Evolutionary conservation across 108 stramenopile species (phyloP), one percentile per base, ranked within the genome.

Genomic region (Cyclotella sp.): DNA sequence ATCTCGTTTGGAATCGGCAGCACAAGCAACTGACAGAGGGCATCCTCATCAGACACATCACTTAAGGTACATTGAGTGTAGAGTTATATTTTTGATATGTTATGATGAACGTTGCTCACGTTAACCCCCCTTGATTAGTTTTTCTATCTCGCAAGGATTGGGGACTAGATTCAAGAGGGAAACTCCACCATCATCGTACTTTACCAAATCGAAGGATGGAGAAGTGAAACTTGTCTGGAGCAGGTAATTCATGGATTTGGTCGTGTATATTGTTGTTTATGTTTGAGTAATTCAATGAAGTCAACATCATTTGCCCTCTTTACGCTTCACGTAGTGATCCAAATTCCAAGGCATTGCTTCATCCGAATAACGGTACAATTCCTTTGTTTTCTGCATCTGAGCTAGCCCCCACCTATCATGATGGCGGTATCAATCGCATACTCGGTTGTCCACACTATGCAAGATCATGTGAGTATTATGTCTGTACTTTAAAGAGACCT

Each of bases 371-470:
- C 19, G 59, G 44, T 1, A 72, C 77, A 22, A 52, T 90, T 27
- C 93, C 93, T 21, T 70, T 86, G 40, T 95, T 93, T 76, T 87
- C 96, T 22, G 77, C 89, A 22, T 78, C 86, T 2, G 93, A 94
- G 72, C 90, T 96, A 43, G 90, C 91, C 21, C 96, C 91, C 9
- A 94, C 90, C 8, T 90, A 92, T 71, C 89, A 93, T 73, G 93
- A 94, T 49, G 91, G 92, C 13, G 87, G 88, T 0, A 81, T 83
- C 8, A 86, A 87, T 52, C 78, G 85, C 29, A 89, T 90, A 12
- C 73, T 96, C 13, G 96, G 97, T 24, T 98, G 97, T 62, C 89
- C 90, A 0, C 96, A 98, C 79, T 98, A 98, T 73, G 88, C 89
- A 11, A 77, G 97, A 60, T 82, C 90, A 21, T 94, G 93, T 73